These are phyloP conservation scores for Jackrogersella multiformis DNA, from an alignment of 495 filamentous ascomycete genomes.

Conservation along the genomic window DNA sequence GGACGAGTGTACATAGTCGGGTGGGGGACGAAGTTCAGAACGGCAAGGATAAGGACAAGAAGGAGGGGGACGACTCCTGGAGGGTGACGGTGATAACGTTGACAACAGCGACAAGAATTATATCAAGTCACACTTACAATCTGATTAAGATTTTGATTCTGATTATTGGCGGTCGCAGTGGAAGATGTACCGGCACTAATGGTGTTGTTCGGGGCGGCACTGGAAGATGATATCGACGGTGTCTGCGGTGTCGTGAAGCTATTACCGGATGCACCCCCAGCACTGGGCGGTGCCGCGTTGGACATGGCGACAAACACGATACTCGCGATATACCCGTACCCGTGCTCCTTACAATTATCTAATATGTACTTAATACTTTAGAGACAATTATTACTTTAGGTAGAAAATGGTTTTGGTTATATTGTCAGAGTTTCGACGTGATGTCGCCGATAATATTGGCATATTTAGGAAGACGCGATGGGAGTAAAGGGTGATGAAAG, in stretches of 20 bases:
- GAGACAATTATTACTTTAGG: no score
- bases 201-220: conserved; percentile 25
- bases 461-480: conserved; percentile 2
- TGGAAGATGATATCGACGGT: conserved; percentile 38
- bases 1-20: no score
- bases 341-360: not conserved
- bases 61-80: no score
- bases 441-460: not conserved
- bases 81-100: no score
- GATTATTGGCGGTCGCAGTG: conserved; percentile 54
- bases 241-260: conserved; percentile 38
- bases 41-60: no score
- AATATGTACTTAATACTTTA: no score
- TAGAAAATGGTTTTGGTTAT: no score
- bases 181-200: conserved; percentile 25
- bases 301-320: conserved; percentile 35
- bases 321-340: not conserved
- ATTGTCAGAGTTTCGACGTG: not conserved
- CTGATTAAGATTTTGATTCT: conserved; percentile 87
- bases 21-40: no score
- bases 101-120: not conserved
- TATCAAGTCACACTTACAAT: conserved; percentile 70
- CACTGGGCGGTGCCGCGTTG: conserved; percentile 27
- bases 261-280: conserved; percentile 35
- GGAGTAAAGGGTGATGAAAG: not conserved